These are phyloP conservation scores for Poterioochromonas sp. DNA, from an alignment of 352 stramenopile species.

Conservation along the genomic window DNA sequence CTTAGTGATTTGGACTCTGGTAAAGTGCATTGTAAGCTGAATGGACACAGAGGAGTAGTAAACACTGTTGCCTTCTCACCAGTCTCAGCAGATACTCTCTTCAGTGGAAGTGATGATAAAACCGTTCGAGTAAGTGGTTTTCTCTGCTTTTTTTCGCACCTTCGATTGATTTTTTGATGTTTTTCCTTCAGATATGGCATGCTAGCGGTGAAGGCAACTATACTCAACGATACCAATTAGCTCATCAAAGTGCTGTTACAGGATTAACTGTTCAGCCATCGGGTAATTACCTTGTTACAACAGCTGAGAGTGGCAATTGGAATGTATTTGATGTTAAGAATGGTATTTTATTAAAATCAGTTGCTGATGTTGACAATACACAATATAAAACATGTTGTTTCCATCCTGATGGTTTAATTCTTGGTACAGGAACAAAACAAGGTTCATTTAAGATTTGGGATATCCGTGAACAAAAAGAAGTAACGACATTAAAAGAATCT, in stretches of 20 bases:
- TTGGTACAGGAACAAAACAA: constrained; percentile 61
- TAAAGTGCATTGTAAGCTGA: constrained; percentile 35
- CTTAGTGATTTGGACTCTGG: constrained; percentile 59
- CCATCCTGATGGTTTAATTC: constrained; percentile 79
- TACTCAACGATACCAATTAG: background rate
- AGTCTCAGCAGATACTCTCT: background rate
- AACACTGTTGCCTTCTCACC: constrained; percentile 43
- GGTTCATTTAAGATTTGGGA: constrained; percentile 75
- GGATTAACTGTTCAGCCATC: constrained; percentile 65
- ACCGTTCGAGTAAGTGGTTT: background rate
- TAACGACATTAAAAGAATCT: constrained; percentile 66
- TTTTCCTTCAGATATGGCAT: background rate
- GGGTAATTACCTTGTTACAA: constrained; percentile 62
- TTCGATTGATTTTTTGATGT: background rate
- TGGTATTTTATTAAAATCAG: background rate
- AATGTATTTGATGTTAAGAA: constrained; percentile 64
- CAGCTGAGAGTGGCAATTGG: constrained; percentile 67
- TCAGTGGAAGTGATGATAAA: background rate
- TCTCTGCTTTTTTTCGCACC: background rate
- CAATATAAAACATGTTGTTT: constrained; percentile 46
- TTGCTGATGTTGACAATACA: background rate
- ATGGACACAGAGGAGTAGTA: constrained; percentile 69
- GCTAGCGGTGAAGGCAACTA: background rate
- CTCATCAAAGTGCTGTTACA: constrained; percentile 33
- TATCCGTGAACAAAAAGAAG: constrained; percentile 53